Evolutionary conservation across 495 filamentous ascomycete genomes (phyloP).

Genomic region (Saxophila tyrrhenica): DNA sequence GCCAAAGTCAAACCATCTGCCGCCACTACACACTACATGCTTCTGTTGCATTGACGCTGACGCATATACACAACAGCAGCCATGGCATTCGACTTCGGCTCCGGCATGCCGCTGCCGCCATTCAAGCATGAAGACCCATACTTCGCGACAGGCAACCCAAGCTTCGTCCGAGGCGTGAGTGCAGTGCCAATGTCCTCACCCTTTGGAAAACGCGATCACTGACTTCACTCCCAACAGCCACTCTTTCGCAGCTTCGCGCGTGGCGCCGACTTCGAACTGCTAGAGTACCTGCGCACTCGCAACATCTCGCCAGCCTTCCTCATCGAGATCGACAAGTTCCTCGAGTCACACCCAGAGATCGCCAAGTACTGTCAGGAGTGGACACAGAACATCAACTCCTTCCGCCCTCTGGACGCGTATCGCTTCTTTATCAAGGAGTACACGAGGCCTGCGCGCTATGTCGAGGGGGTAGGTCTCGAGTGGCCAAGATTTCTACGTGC

Average conservation of each 20-base stretch:
- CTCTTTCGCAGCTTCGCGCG: neutral
- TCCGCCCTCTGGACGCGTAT: slow-evolving; percentile 12
- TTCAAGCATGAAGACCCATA: neutral
- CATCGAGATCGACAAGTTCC: slow-evolving; percentile 17
- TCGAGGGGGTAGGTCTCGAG: neutral
- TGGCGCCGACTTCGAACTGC: neutral
- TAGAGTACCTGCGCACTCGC: slow-evolving; percentile 8
- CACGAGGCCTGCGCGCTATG: slow-evolving; percentile 18
- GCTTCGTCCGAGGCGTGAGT: too few species aligned
- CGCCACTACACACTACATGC: too few species aligned
- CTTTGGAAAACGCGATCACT: too few species aligned
- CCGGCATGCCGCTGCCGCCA: neutral
- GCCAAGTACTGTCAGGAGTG: neutral
- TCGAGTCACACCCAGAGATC: slow-evolving; percentile 13
- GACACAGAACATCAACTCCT: slow-evolving; percentile 2
- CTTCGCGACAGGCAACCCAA: too few species aligned
- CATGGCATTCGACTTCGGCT: slow-evolving; percentile 1
- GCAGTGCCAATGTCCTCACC: too few species aligned
- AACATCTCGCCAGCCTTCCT: slow-evolving; percentile 12
- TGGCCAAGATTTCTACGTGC: neutral
- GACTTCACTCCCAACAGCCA: neutral
- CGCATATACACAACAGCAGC: too few species aligned
- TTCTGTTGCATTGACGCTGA: too few species aligned
- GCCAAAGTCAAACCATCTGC: too few species aligned
- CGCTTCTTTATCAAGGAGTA: slow-evolving; percentile 19